Percentiles rank a stretch among this genome's conserved stretches.
phyloP scores from a whole-genome alignment of 164 flowering plant genomes.

The Litsea cubeba region DNA sequence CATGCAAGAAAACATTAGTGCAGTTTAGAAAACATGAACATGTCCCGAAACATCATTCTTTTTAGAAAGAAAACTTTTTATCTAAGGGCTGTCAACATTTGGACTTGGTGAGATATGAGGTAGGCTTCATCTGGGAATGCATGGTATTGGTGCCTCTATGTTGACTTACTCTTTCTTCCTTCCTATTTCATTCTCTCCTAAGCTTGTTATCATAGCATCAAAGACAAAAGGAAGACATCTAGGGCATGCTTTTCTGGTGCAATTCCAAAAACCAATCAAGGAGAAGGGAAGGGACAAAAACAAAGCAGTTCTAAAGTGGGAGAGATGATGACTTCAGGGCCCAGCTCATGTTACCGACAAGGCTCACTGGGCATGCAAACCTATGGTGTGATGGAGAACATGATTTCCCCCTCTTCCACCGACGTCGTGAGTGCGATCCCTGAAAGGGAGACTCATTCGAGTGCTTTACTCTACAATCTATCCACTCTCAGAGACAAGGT shows the following conservation, averaged over 20 bases:
- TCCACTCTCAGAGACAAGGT: slow-evolving; percentile 56
- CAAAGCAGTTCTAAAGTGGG: not conserved
- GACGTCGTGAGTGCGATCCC: slow-evolving; percentile 5
- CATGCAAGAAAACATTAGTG: no score
- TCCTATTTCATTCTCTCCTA: not conserved
- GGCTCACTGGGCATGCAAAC: slow-evolving; percentile 21
- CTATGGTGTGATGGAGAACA: slow-evolving; percentile 20
- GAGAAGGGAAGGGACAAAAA: not conserved
- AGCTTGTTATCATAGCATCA: not conserved
- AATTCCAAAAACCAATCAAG: not conserved
- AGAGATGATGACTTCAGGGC: slow-evolving; percentile 25
- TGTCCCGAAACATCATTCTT: no score
- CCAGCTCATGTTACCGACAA: slow-evolving; percentile 23
- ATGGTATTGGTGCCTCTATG: slow-evolving; percentile 7
- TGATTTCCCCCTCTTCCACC: slow-evolving; percentile 10
- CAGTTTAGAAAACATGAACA: not conserved
- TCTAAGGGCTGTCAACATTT: slow-evolving; percentile 1
- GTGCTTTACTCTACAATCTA: slow-evolving; percentile 42
- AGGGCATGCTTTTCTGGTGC: not conserved
- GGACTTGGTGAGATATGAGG: slow-evolving; percentile 19
- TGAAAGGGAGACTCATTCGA: slow-evolving; percentile 13
- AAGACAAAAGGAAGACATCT: not conserved
- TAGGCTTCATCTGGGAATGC: slow-evolving; percentile 20
- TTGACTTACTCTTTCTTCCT: slow-evolving; percentile 13
- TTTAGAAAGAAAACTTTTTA: not conserved